Conservation (phyloP, 1,284 basidiomycete species). For the Athelia sp. region DNA sequence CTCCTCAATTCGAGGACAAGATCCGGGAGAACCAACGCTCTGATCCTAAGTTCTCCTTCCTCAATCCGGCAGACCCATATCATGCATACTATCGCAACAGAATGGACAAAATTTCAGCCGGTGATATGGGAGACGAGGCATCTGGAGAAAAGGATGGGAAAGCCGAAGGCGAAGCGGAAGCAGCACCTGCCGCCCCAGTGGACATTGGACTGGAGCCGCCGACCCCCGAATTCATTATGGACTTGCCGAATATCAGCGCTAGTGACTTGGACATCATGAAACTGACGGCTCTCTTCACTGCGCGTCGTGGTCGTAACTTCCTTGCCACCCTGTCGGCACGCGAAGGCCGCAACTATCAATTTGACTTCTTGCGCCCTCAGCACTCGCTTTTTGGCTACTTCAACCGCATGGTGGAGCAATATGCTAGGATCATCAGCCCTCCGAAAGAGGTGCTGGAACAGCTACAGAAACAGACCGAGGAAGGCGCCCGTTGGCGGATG, state of each 20-base stretch:
- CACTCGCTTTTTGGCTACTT: constrained; percentile 97
- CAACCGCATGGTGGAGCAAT: constrained; percentile 96
- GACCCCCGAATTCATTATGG: constrained; percentile 79
- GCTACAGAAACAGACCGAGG: constrained; percentile 58
- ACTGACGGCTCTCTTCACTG: constrained; percentile 94
- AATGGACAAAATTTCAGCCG: constrained; percentile 72
- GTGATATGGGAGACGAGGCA: constrained; percentile 67
- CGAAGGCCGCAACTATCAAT: constrained; percentile 95
- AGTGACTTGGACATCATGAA: constrained; percentile 94
- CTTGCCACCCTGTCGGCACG: constrained; percentile 80
- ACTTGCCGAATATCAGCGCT: constrained; percentile 85
- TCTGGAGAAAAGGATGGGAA: constrained; percentile 41
- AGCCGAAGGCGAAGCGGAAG: constrained; percentile 28
- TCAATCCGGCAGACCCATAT: constrained; percentile 92
- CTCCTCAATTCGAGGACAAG: constrained; percentile 89
- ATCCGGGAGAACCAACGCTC: constrained; percentile 91
- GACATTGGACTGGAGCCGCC: constrained; percentile 80
- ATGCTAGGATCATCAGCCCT: constrained; percentile 87
- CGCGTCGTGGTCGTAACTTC: constrained; percentile 86
- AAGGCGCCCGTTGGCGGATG: constrained; percentile 68
- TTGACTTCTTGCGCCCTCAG: constrained; percentile 93
- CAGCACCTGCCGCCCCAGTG: constrained; percentile 29
- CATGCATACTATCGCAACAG: constrained; percentile 95
- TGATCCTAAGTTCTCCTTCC: constrained; percentile 95
- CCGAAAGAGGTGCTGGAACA: constrained; percentile 69